Base-by-base conservation (phyloP, 2,329 filamentous ascomycete genomes). In the Pseudophaeomoniella oleicola region DNA sequence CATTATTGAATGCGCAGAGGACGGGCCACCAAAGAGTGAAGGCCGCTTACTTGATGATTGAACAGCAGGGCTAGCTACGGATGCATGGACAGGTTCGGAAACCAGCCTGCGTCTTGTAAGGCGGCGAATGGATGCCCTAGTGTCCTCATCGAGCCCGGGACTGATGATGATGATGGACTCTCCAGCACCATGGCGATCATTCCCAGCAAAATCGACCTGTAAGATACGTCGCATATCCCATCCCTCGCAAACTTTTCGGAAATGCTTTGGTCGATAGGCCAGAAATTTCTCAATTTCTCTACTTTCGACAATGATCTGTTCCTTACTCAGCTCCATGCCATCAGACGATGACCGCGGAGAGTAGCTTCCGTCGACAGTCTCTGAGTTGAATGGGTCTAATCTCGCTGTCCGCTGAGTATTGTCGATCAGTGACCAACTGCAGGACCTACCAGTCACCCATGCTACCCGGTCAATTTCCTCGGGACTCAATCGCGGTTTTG, bases 151-250 rank as follows among this genome's bases (percentile, higher is more conserved):
- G n/a, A 75, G 56, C 1, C 83, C 85, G 48, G 79, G 81, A 19
- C 75, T 68, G 33, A 94, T 67, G 2, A 93, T 69, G 16, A 92
- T 66, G 29, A 93, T 63, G 12, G 68, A 70, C 56, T 94, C 88
- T 14, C 86, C 86, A 16, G 77, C 78, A 34, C 77, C 73, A 37
- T 73, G 64, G n/a, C 74, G 72, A 57, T 90, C 81, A 45, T 87
- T 83, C 14, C 74, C 76, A 30, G 81, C 81, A 58, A 94, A 96
- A 52, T 98, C 90, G 2, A 94, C 84, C 48, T 90, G 80, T 2
- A 96, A 63, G 42, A 66, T 76, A 41, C 86, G 74, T 37, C 76
- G 76, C 87, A 96, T 96, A 50, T 96, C 83, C 88, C 90, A 96
- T 2, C 81, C 81, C 39, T 81, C 63, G 50, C 82, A 96, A 1